Evolutionary conservation across 2,329 filamentous ascomycete species (phyloP), one percentile per base, ranked within the genome.

Genomic region (Ceratocystis smalleyi): DNA sequence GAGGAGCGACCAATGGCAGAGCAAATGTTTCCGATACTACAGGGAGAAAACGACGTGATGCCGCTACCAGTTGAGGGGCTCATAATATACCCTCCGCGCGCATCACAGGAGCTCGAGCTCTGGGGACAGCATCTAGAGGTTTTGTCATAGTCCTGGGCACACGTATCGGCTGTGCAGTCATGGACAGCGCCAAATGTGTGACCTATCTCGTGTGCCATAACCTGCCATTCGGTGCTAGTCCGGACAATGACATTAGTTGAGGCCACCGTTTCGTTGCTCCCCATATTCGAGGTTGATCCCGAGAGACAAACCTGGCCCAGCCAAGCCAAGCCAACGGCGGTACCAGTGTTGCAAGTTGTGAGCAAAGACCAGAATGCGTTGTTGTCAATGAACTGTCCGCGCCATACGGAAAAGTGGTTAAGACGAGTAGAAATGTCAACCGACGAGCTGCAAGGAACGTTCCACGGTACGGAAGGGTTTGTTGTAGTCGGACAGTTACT

Each of bases 151-250:
- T 82, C 79, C 66, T 89, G 80, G 5, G 71, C 70, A 72, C 92
- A 97, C 1, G 86, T 81, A n/a, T 74, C 67, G 0, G 77, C 72
- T 2, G 83, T 87, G 74, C 94, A 99, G 74, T 99, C 94, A 74
- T 99, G 94, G 8, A 96, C 90, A 4, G 92, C 94, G 57, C 92
- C 92, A 73, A 96, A 97, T 0, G 91, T 97, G 73, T 97, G 92
- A 0, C 91, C 92, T 2, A 86, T 86, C 74, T 97, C 92, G 72
- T 97, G 92, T 35, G 92, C 92, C 74, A 97, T 89, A 66, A 97
- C 88, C 73, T 96, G 91, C 92, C 92, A 97, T 72, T 96, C 91
- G 2, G 84, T 87, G 24, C 82, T 80, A 0, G 90, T 95, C 68
- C 84, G 84, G 30, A 94, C 85, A 24, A 99, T 90, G 0, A 99